Base-by-base conservation (phyloP, 305 asterid species). In the Striga hermonthica region DNA sequence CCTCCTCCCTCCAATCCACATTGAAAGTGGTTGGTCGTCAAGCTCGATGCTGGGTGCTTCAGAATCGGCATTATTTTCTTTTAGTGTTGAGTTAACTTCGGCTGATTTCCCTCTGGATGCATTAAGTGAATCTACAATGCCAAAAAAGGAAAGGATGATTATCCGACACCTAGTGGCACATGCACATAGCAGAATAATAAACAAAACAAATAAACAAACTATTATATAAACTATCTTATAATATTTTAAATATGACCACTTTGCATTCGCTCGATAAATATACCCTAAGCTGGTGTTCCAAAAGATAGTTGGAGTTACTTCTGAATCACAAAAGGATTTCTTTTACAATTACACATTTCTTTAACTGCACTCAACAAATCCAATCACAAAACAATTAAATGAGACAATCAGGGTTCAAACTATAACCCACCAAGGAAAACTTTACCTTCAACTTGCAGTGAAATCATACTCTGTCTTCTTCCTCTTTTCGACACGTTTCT, bases 1-100 rank as follows among this genome's bases (percentile, higher is more conserved):
- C 77, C 71, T 88, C 67, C 69, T 76, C 77, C 71, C 89, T 65
- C 69, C 86, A 31, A 88, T 74, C 94, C 95, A 89, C 72, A 69
- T 81, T 15, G 95, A 79, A 65, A 86, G 90, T 56, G 92, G 94
- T 68, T 88, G 87, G 67, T 90, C 80, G 55, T 88, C 94, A 28
- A 82, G 73, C 22, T 69, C 78, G 28, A 72, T 72, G 68, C 57
- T 57, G 64, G 81, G 74, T 57, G 57, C 64, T 64, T 84, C 82
- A 28, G 54, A 58, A 14, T 41, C 60, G 68, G 38, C 73, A 58
- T 64, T 73, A 57, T 69, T 68, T 31, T 65, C 72, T 38, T 72
- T 76, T 54, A 58, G 57, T 16, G 49, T 60, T 49, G 57, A 36
- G 73, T 70, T 73, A 53, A 74, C 36, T 58, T 75, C 77, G 4